phyloP scores from a whole-genome alignment of 768 basidiomycete genomes.

The Kwoniella dejecticola region DNA sequence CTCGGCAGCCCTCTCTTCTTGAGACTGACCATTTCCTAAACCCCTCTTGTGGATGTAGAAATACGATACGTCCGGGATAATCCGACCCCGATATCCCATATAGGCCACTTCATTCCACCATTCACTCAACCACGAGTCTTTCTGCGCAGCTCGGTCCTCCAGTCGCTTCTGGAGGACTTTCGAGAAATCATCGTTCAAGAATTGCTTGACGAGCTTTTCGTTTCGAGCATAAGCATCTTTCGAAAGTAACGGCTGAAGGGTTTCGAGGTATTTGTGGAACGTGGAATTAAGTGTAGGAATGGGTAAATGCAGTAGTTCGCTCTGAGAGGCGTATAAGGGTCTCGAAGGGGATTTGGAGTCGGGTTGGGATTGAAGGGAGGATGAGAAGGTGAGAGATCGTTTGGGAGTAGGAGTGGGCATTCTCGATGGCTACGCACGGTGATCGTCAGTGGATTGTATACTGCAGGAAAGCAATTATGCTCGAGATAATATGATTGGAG shows the following conservation, averaged over 20 bases:
- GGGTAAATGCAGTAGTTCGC: conserved; percentile 70
- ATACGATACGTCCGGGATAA: conserved; percentile 91
- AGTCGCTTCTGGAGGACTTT: conserved; percentile 76
- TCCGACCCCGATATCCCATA: conserved; percentile 81
- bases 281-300: conserved; percentile 83
- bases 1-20: conserved; percentile 74
- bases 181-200: conserved; percentile 70
- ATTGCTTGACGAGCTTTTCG: conserved; percentile 64
- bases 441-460: too few species aligned
- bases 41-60: conserved; percentile 87
- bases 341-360: conserved; percentile 42
- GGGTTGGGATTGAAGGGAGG: conserved; percentile 14
- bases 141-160: conserved; percentile 67
- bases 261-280: conserved; percentile 82
- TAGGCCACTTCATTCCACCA: conserved; percentile 99
- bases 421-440: not conserved
- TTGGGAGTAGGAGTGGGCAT: conserved; percentile 18
- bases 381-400: not conserved
- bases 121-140: conserved; percentile 83
- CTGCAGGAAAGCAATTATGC: too few species aligned
- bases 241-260: conserved; percentile 74
- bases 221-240: conserved; percentile 66
- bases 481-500: too few species aligned
- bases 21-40: conserved; percentile 54
- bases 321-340: conserved; percentile 69